Conservation (phyloP, 1,284 basidiomycete species). For the Marasmius fiardii region DNA sequence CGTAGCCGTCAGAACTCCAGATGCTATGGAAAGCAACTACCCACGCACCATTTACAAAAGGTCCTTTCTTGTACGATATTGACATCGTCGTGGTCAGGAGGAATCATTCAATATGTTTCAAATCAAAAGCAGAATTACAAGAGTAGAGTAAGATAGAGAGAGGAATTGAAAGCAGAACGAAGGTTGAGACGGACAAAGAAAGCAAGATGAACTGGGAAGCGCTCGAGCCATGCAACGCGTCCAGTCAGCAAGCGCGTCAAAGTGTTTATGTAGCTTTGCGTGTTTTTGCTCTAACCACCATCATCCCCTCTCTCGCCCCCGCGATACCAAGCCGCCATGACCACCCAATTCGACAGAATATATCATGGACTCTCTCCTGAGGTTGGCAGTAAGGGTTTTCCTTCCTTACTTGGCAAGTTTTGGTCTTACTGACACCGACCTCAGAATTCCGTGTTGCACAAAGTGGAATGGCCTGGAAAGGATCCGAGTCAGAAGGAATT, state of each 20-base stretch:
- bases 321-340: slow-evolving; percentile 37
- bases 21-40: neutral
- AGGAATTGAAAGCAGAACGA: neutral
- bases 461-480: slow-evolving; percentile 93
- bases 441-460: slow-evolving; percentile 85
- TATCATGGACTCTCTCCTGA: slow-evolving; percentile 74
- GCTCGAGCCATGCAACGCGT: neutral
- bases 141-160: slow-evolving; percentile 9
- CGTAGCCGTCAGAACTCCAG: slow-evolving; percentile 1
- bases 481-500: slow-evolving; percentile 61
- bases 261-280: slow-evolving; percentile 11
- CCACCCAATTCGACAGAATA: slow-evolving; percentile 80
- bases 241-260: slow-evolving; percentile 30
- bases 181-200: neutral
- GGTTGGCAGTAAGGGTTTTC: slow-evolving; percentile 69
- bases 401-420: neutral
- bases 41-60: slow-evolving; percentile 81
- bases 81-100: slow-evolving; percentile 38
- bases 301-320: slow-evolving; percentile 6
- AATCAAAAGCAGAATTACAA: slow-evolving; percentile 17
- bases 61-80: slow-evolving; percentile 64
- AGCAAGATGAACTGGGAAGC: neutral
- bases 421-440: slow-evolving; percentile 7
- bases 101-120: slow-evolving; percentile 50
- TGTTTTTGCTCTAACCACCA: slow-evolving; percentile 15